Evolutionary conservation across 768 basidiomycete genomes (phyloP).

Genomic region (Leccinum fibrillosum): DNA sequence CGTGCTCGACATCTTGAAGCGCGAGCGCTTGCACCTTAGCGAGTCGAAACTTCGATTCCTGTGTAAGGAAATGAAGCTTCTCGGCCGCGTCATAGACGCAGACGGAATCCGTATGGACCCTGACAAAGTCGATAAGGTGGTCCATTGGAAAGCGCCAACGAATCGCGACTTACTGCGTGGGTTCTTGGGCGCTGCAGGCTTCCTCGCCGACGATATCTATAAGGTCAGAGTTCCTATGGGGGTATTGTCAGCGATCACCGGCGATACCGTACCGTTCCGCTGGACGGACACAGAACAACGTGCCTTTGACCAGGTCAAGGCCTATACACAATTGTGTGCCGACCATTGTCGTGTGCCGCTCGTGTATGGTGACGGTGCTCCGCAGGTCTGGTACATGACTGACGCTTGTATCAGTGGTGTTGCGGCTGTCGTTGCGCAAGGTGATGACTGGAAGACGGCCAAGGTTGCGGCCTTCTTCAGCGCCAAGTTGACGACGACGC

Average conservation of each 20-base stretch:
- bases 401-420: background rate
- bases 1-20: slow-evolving; percentile 33
- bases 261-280: background rate
- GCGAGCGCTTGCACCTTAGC: slow-evolving; percentile 37
- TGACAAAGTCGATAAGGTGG: slow-evolving; percentile 37
- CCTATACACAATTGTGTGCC: background rate
- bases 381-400: background rate
- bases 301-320: background rate
- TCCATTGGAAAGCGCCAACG: slow-evolving; percentile 2
- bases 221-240: background rate
- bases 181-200: background rate
- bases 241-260: accelerated
- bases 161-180: background rate
- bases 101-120: slow-evolving; percentile 43
- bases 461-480: background rate
- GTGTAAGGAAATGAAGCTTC: slow-evolving; percentile 24
- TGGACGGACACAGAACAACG: background rate
- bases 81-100: slow-evolving; percentile 36
- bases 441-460: background rate
- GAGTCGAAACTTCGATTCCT: slow-evolving; percentile 35
- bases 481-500: slow-evolving; percentile 9
- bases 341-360: background rate
- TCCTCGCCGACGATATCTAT: slow-evolving; percentile 2
- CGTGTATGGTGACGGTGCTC: background rate
- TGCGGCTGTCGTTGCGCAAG: background rate